A percentile compares a stretch with the other conserved stretches of the same genome.
These are phyloP conservation scores for Phytophthora megakarya DNA, from an alignment of 352 stramenopile species.

Conservation along the genomic window DNA sequence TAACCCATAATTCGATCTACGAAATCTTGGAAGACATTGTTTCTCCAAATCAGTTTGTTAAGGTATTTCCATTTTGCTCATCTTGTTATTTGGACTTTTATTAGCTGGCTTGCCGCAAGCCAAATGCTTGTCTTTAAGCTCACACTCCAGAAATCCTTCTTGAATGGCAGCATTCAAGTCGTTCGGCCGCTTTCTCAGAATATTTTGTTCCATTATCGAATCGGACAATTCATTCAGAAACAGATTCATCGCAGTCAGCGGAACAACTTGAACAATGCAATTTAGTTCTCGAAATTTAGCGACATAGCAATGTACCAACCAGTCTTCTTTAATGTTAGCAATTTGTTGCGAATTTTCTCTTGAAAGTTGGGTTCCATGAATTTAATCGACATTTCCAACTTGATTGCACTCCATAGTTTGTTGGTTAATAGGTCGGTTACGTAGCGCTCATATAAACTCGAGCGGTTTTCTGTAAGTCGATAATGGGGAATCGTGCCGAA, in stretches of 20 bases:
- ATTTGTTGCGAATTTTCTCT: conserved; percentile 6
- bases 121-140: conserved; percentile 3
- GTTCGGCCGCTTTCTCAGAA: conserved; percentile 3
- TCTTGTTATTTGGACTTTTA: too few species aligned
- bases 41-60: too few species aligned
- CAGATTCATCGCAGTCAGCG: conserved; percentile 13
- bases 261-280: conserved; percentile 9
- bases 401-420: conserved; percentile 17
- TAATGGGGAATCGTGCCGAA: too few species aligned
- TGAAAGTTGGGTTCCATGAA: conserved; percentile 24
- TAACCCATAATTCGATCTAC: too few species aligned
- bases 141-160: conserved; percentile 21
- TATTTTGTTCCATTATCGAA: conserved; percentile 12
- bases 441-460: conserved; percentile 24
- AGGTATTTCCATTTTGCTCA: too few species aligned
- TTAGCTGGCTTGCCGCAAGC: too few species aligned
- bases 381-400: conserved; percentile 3
- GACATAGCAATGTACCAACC: conserved; percentile 16
- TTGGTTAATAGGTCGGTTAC: conserved; percentile 5
- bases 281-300: conserved; percentile 25
- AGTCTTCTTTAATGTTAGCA: conserved; percentile 18
- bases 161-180: conserved; percentile 13
- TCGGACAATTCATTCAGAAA: conserved; percentile 24
- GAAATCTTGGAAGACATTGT: too few species aligned
- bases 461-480: too few species aligned